Evolutionary conservation across 169 alveolate species (phyloP).

Genomic region (Theileria annulata): DNA sequence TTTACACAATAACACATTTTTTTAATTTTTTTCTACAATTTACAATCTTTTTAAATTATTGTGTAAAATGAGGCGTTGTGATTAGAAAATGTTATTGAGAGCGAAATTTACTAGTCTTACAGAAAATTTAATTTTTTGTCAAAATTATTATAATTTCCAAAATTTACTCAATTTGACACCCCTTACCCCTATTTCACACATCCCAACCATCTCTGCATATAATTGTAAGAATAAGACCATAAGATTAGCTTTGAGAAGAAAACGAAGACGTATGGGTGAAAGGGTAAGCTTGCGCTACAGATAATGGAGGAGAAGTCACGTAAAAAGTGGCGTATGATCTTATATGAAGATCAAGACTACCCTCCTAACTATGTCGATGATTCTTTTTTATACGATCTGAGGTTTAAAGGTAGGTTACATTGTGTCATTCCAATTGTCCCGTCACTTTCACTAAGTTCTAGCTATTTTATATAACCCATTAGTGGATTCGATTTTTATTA

Average conservation of each 20-base stretch:
- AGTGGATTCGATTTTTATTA: no score
- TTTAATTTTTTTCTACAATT: not conserved
- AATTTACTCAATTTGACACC: not conserved
- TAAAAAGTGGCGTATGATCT: slow-evolving; percentile 33
- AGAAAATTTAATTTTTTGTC: not conserved
- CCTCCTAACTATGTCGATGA: slow-evolving; percentile 56
- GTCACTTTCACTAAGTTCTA: no score
- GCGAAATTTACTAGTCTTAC: not conserved
- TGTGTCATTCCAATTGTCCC: not conserved
- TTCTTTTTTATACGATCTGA: slow-evolving; percentile 37
- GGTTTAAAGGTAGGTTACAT: slow-evolving; percentile 22
- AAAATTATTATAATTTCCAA: not conserved
- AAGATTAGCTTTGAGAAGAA: slow-evolving; percentile 51
- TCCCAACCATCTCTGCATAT: not conserved
- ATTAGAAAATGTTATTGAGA: not conserved
- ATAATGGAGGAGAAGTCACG: slow-evolving; percentile 4
- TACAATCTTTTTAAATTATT: not conserved
- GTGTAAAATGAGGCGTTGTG: not conserved
- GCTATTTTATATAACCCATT: no score
- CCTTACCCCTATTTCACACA: not conserved
- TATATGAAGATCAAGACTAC: slow-evolving; percentile 47
- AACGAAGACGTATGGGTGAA: slow-evolving; percentile 52
- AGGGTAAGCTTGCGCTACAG: slow-evolving; percentile 64
- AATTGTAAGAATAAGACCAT: slow-evolving; percentile 51
- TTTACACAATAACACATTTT: no score